These are phyloP conservation scores for Fusarium continuum DNA, from an alignment of 2,329 filamentous ascomycete genomes.

Conservation along the genomic window DNA sequence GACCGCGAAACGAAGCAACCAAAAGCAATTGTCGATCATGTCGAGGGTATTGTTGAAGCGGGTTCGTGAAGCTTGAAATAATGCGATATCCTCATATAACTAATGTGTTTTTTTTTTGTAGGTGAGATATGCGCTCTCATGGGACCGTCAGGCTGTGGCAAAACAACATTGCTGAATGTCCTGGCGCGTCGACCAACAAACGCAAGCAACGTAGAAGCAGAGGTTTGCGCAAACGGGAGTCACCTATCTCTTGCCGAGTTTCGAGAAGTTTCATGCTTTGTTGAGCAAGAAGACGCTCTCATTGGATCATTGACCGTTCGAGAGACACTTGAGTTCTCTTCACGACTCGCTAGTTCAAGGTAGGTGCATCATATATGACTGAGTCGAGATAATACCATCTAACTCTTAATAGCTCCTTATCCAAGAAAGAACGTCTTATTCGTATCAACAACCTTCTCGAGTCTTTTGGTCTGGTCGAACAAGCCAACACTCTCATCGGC, in stretches of 20 bases:
- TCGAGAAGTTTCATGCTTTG: slow-evolving; percentile 75
- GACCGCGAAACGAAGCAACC: slow-evolving; percentile 72
- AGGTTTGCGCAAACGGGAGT: slow-evolving; percentile 69
- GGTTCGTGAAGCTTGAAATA: slow-evolving; percentile 50
- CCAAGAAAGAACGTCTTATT: slow-evolving; percentile 64
- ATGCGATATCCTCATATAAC: background rate
- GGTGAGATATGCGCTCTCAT: slow-evolving; percentile 82
- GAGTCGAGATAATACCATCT: background rate
- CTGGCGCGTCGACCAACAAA: slow-evolving; percentile 67
- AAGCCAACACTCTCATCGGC: slow-evolving; percentile 77
- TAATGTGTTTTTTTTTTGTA: background rate
- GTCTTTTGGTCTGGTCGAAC: slow-evolving; percentile 76
- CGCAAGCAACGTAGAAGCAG: slow-evolving; percentile 51
- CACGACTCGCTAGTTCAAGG: slow-evolving; percentile 70
- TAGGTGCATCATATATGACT: slow-evolving; percentile 43
- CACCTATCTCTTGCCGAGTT: slow-evolving; percentile 64
- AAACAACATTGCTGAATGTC: slow-evolving; percentile 85
- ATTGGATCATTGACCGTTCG: slow-evolving; percentile 82
- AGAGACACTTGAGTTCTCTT: slow-evolving; percentile 82
- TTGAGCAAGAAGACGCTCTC: slow-evolving; percentile 88
- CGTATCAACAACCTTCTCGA: slow-evolving; percentile 73
- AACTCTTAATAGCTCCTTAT: slow-evolving; percentile 45
- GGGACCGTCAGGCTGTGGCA: slow-evolving; percentile 79
- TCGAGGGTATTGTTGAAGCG: slow-evolving; percentile 71
- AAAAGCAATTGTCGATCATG: slow-evolving; percentile 69